Percentiles rank a stretch among this genome's conserved stretches.
These are phyloP conservation scores for Schwanniomyces pseudopolymorphus DNA, from an alignment of 805 yeast genomes.

Conservation along the genomic window DNA sequence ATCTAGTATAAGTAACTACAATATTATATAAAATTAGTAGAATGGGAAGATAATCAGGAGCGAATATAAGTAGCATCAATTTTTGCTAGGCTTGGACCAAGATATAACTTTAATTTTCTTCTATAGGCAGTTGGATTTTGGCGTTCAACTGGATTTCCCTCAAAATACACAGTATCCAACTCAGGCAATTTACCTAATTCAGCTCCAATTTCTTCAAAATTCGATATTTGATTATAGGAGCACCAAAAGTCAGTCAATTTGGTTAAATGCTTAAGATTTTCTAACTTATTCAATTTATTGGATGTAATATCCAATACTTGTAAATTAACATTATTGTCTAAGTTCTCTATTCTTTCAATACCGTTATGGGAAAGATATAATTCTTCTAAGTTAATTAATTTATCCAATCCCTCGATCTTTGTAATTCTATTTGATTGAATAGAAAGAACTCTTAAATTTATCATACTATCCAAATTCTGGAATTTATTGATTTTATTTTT, in stretches of 20 bases:
- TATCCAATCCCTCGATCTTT: slow-evolving; percentile 79
- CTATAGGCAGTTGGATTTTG: slow-evolving; percentile 79
- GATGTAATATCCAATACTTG: slow-evolving; percentile 79
- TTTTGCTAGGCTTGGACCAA: slow-evolving; percentile 71
- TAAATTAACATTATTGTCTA: slow-evolving; percentile 67
- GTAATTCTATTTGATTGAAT: slow-evolving; percentile 84
- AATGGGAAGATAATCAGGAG: not conserved
- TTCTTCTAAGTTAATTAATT: slow-evolving; percentile 72
- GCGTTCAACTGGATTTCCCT: slow-evolving; percentile 84
- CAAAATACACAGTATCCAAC: slow-evolving; percentile 88
- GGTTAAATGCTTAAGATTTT: slow-evolving; percentile 61
- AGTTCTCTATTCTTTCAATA: slow-evolving; percentile 68
- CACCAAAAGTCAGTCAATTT: slow-evolving; percentile 94
- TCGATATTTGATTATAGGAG: slow-evolving; percentile 67
- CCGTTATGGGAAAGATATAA: slow-evolving; percentile 86
- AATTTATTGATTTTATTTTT: slow-evolving; percentile 72
- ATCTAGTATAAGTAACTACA: no score
- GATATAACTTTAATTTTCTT: slow-evolving; percentile 70
- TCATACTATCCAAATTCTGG: slow-evolving; percentile 58
- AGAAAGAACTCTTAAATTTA: slow-evolving; percentile 70
- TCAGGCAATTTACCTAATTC: slow-evolving; percentile 62
- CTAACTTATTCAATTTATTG: slow-evolving; percentile 62
- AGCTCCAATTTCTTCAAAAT: slow-evolving; percentile 66
- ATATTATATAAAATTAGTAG: no score
- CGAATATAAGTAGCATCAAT: slow-evolving; percentile 84